A percentile compares a stretch with the other conserved stretches of the same genome.
These are phyloP conservation scores for Microcera coccophila DNA, from an alignment of 2,329 filamentous ascomycete species.

Conservation along the genomic window DNA sequence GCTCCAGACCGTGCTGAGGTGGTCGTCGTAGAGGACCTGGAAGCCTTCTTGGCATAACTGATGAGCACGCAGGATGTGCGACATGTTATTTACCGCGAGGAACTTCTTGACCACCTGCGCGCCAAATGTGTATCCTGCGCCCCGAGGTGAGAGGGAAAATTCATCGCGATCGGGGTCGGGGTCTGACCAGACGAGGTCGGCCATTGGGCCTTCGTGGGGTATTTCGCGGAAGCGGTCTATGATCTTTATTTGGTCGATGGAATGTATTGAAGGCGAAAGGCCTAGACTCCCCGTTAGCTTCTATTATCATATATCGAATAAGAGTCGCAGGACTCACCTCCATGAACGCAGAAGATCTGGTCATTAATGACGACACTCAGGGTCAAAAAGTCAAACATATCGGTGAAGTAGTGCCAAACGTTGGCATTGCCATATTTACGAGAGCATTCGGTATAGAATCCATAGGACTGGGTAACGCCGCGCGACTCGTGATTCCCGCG, in stretches of 20 bases:
- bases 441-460: conserved; percentile 97
- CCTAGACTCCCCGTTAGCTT: conserved; percentile 42
- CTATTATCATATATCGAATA: too few species aligned
- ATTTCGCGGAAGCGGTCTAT: conserved; percentile 99
- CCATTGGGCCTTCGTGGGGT: conserved; percentile 97
- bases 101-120: conserved; percentile 98
- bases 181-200: conserved; percentile 98
- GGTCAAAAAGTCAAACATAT: conserved; percentile 99
- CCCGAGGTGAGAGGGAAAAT: conserved; percentile 88
- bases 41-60: conserved; percentile 98
- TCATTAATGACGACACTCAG: conserved; percentile 97
- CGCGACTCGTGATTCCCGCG: conserved; percentile 97
- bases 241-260: conserved; percentile 98
- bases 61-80: conserved; percentile 94
- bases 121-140: conserved; percentile 95
- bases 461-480: conserved; percentile 97
- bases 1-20: conserved; percentile 94
- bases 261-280: conserved; percentile 86
- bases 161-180: conserved; percentile 96
- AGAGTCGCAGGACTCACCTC: too few species aligned
- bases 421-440: conserved; percentile 98
- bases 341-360: conserved; percentile 98
- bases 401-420: conserved; percentile 99
- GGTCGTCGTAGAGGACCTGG: conserved; percentile 93
- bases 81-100: conserved; percentile 94